phyloP scores from a whole-genome alignment of 768 basidiomycete genomes.

The Boletus sp. region DNA sequence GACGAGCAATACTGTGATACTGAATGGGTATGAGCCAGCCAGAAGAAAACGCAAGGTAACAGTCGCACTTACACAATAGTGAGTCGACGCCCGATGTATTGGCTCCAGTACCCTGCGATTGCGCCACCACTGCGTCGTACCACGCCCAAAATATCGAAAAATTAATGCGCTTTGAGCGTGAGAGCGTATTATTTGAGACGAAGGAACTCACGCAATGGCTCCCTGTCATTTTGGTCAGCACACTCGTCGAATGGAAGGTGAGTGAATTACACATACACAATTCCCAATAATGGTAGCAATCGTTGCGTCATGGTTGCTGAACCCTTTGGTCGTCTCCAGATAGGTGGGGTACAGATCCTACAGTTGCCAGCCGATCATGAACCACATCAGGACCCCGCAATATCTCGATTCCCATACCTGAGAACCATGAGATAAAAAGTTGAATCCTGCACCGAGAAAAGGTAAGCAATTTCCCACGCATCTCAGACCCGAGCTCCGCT shows the following conservation, averaged over 20 bases:
- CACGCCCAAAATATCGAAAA: background rate
- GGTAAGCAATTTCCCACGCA: background rate
- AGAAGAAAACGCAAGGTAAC: background rate
- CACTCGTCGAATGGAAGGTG: background rate
- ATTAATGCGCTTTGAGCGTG: background rate
- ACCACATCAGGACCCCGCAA: background rate
- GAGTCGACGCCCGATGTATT: conserved; percentile 77
- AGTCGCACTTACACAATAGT: conserved; percentile 51
- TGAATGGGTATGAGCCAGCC: conserved; percentile 8
- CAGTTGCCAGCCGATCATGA: background rate
- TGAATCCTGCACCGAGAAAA: conserved; percentile 49
- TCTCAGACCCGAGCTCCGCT: background rate
- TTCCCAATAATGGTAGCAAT: conserved; percentile 83
- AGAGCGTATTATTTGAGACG: conserved; percentile 8
- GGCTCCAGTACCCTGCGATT: conserved; percentile 67
- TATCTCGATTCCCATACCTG: conserved; percentile 37
- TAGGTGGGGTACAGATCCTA: conserved; percentile 80
- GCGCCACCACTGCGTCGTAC: conserved; percentile 51
- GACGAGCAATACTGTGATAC: conserved; percentile 19
- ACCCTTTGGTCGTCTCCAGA: conserved; percentile 58
- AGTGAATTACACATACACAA: conserved; percentile 41
- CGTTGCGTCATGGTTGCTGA: conserved; percentile 57
- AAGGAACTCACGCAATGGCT: conserved; percentile 41
- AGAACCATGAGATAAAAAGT: conserved; percentile 75
- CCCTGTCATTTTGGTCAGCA: conserved; percentile 30